Base-by-base conservation (phyloP, 805 yeast genomes). In the Metschnikowia aberdeeniae region DNA sequence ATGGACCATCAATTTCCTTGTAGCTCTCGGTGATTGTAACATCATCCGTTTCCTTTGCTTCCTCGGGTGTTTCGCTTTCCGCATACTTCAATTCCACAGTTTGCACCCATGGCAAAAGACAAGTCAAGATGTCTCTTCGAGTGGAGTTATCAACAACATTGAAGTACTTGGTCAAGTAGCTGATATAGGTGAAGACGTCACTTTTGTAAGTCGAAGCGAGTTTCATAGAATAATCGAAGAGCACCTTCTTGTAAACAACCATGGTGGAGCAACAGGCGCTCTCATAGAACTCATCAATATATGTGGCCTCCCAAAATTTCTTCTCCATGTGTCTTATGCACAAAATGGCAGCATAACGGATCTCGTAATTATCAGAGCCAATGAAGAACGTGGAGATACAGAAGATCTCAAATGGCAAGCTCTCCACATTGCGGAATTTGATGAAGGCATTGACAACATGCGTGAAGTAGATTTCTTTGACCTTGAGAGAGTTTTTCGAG, bases 71-170 rank as follows among this genome's bases (percentile, higher is more conserved):
- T 12, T 46, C 46, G 8, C 36, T 8, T 6, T 36, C 28, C 20
- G 34, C 37, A 22, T 50, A 51, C 14, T 77, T 76, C 44, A 92
- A 69, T 36, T 84, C 86, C 36, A 90, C 82, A 2, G 83, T 79
- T 57, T 86, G 93, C n/a, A 90, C 80, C 97, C 98, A 93, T 1
- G 99, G 97, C 8, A 88, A 69, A 41, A 93, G 63, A 20, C 90
- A 82, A 0, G 93, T 81, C 45, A 92, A 66, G 10, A 92, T 75
- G 60, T 90, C 97, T 46, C 87, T 78, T 57, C 93, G 75, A 1
- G 86, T 76, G 20, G 76, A 75, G 41, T 67, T 68, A 42, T 84
- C 84, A 36, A 76, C 75, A 22, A 61, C 47, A 57, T 82, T 80
- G 64, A 86, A 82, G 55, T 80, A 75, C 75, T 78, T 72, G 4